phyloP scores from a whole-genome alignment of 2,329 filamentous ascomycete species.

The Dryadomyces quercus-mongolicae region DNA sequence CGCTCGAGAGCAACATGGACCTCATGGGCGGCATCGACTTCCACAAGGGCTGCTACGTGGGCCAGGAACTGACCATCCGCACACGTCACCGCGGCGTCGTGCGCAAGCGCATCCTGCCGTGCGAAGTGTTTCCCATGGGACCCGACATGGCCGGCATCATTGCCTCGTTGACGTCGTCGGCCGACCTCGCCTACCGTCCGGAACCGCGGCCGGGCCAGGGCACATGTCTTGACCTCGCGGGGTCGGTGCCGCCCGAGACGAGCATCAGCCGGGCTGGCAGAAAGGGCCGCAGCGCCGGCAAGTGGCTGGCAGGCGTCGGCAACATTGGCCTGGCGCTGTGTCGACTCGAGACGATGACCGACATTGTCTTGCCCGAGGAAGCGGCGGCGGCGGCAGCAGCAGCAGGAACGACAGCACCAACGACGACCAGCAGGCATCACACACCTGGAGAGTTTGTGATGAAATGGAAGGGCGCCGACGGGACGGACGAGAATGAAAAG shows the following conservation, averaged over 20 bases:
- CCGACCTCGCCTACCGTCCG: conserved; percentile 2
- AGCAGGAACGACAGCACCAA: conserved; percentile 20
- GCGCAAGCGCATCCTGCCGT: conserved; percentile 76
- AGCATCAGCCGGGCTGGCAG: conserved; percentile 39
- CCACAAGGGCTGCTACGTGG: conserved; percentile 92
- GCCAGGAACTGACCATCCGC: conserved; percentile 91
- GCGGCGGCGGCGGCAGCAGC: conserved; percentile 52
- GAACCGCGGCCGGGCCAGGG: conserved; percentile 15
- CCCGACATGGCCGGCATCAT: conserved; percentile 19
- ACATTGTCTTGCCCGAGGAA: conserved; percentile 54
- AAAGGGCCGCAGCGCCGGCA: conserved; percentile 63
- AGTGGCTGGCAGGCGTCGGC: conserved; percentile 61
- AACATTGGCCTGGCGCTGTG: conserved; percentile 83
- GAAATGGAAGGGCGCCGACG: conserved; percentile 2
- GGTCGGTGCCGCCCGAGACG: conserved; percentile 29
- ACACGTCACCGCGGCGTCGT: conserved; percentile 92
- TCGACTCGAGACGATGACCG: conserved; percentile 82
- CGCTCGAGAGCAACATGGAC: conserved; percentile 85
- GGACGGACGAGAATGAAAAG: conserved; percentile 25
- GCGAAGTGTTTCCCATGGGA: conserved; percentile 47
- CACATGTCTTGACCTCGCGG: conserved; percentile 13
- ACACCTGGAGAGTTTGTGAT: conserved; percentile 51
- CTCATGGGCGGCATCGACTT: conserved; percentile 79
- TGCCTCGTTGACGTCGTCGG: not conserved
- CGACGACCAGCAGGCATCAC: conserved; percentile 26